Evolutionary conservation across 2,329 filamentous ascomycete genomes (phyloP), one percentile per base, ranked within the genome.

Genomic region (Fusarium sp.): DNA sequence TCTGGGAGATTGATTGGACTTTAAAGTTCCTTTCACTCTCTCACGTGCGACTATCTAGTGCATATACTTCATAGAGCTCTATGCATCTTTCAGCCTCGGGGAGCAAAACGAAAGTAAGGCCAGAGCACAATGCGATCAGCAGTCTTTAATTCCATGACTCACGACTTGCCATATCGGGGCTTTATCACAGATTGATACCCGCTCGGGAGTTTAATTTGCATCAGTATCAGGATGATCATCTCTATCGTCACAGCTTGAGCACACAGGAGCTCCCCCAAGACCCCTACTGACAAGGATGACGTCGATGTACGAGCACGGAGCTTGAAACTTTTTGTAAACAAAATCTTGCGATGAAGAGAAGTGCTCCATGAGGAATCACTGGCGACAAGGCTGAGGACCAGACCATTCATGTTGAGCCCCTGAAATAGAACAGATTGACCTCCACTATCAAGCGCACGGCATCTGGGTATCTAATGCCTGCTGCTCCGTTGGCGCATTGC

Each of bases 371-470:
- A 22, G 50, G 24, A 43, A 41, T 33, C 61, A 54, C 56, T 57
- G 24, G 24, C 35, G 43, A 69, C 63, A 72, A 72, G 72, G 72
- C 62, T 74, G 65, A 69, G 22, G 35, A 58, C 43, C 39, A 24
- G 31, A 54, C 43, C 39, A 24, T 64, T 63, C 20, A 60, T 45
- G 9, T 57, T 60, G 56, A 68, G 68, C 59, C 65, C 64, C 65
- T 67, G 64, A 72, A 63, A 64, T 61, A 72, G 20, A 35, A 63
- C 50, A 60, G 48, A 31, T 54, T 62, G 22, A 45, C 37, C 50
- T 73, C 59, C 41, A 54, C 60, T 29, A 63, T 5, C 56, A 63
- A 66, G 61, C 61, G 24, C 33, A 63, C 39, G 35, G 58, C 58
- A 67, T 57, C 59, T 35, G 39, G 45, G 45, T 50, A 63, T 64